phyloP scores from a whole-genome alignment of 305 asterid genomes.

The Solanum hybrid region DNA sequence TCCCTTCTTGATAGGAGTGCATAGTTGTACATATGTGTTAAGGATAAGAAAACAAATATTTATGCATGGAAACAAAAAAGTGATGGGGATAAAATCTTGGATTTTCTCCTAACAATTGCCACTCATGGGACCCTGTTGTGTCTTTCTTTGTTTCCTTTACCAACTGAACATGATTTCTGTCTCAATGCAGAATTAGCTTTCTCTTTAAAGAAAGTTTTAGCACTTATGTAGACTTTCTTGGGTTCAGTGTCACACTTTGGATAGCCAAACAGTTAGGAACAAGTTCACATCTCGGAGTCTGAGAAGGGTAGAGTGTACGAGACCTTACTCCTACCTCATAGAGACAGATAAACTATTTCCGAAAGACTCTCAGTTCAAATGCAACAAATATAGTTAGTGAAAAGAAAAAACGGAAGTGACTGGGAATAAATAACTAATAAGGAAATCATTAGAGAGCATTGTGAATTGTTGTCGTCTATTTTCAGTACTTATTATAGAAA shows the following conservation, averaged over 20 bases:
- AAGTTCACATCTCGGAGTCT: not conserved
- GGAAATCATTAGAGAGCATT: not conserved
- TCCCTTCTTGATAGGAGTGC: not conserved
- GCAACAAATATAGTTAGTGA: too few species aligned
- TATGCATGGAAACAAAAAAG: not conserved
- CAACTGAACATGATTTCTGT: not conserved
- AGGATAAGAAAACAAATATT: not conserved
- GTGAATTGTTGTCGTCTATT: not conserved
- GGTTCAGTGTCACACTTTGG: not conserved
- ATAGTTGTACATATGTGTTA: not conserved
- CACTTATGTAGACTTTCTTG: not conserved
- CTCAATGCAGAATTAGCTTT: not conserved
- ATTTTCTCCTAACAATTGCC: constrained; percentile 5
- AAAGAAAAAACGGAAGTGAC: too few species aligned
- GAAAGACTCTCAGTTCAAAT: not conserved
- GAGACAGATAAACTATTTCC: fast-evolving
- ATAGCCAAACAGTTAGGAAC: not conserved
- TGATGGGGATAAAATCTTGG: constrained; percentile 7
- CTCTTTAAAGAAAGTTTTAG: not conserved
- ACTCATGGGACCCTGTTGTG: constrained; percentile 12
- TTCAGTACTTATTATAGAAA: not conserved
- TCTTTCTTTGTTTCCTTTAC: constrained; percentile 4
- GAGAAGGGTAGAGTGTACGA: not conserved
- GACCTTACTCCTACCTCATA: not conserved
- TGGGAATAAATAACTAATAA: not conserved